These are phyloP conservation scores for Volvariella surrecta DNA, from an alignment of 1,284 basidiomycete species.

Conservation along the genomic window DNA sequence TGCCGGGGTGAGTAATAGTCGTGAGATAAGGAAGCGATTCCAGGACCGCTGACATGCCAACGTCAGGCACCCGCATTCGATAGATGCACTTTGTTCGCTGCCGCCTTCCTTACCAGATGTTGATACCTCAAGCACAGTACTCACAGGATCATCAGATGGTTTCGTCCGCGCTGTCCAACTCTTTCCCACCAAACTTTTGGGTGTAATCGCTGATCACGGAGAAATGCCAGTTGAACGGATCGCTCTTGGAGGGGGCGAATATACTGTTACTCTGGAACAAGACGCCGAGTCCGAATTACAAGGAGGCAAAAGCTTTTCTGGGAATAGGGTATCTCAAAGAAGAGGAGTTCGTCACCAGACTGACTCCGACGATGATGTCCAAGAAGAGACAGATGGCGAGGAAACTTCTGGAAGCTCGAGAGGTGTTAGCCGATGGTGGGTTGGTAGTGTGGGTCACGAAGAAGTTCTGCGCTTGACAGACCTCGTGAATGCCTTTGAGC, in stretches of 20 bases:
- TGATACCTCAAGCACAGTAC: slow-evolving; percentile 63
- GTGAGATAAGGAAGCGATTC: slow-evolving; percentile 5
- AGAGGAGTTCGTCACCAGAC: slow-evolving; percentile 6
- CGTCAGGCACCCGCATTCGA: slow-evolving; percentile 74
- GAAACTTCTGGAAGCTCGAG: slow-evolving; percentile 11
- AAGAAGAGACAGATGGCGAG: slow-evolving; percentile 33
- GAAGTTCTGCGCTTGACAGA: slow-evolving; percentile 83
- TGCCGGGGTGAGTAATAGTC: slow-evolving; percentile 60
- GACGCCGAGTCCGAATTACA: slow-evolving; percentile 22
- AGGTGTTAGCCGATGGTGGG: slow-evolving; percentile 46
- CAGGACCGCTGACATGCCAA: slow-evolving; percentile 7
- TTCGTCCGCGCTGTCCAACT: slow-evolving; percentile 86
- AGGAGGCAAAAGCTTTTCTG: slow-evolving; percentile 24
- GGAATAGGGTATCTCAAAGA: slow-evolving; percentile 8
- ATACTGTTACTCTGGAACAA: slow-evolving; percentile 20
- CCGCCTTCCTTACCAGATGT: slow-evolving; percentile 51
- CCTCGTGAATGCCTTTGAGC: slow-evolving; percentile 50
- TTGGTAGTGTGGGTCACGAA: slow-evolving; percentile 93
- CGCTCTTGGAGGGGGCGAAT: slow-evolving; percentile 39
- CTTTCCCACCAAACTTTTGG: slow-evolving; percentile 84
- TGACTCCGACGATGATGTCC: slow-evolving; percentile 19
- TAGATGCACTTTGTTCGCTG: slow-evolving; percentile 75
- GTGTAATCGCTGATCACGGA: slow-evolving; percentile 86
- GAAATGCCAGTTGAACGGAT: slow-evolving; percentile 89
- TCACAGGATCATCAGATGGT: slow-evolving; percentile 93